Base-by-base conservation (phyloP, 805 yeast species). In the Candida sonorensis region DNA sequence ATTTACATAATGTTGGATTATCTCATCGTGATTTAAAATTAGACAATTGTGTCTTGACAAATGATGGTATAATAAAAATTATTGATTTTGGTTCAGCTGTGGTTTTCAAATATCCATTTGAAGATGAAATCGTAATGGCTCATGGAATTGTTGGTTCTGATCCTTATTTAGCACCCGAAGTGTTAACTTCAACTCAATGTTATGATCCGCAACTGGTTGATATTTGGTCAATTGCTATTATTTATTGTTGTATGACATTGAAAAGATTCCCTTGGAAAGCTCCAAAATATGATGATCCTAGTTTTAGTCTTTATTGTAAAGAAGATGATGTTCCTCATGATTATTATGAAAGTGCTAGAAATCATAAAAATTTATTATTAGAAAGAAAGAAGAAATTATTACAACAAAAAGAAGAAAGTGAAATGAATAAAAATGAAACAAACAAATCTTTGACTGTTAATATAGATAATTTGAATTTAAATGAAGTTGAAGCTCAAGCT, bases 221-320 rank as follows among this genome's bases (percentile, higher is more conserved):
- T 58, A 69, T 83, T 20, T 83, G 94, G 94, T 81, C 92, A 5
- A 65, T 81, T 29, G 94, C 85, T 14, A 83, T 83, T 22, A 83
- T 83, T 17, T 83, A 78, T 51, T 83, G 94, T 57, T 83, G 94
- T 59, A 82, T 83, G 90, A 80, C 85, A 43, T 62, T 83, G 38
- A 78, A 82, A 57, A 69, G 88, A 50, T 83, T 83, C 52, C 94
- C 94, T 3, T 83, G 94, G 94, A 83, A 82, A 53, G 82, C 79
- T 2, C 94, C 94, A 10, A 74, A 71, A 44, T 63, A 62, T 12
- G 56, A 74, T 21, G 94, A 83, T 55, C 77, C 79, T 41, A 78
- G 86, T 46, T 83, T 75, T 55, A 71, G 69, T 43, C 59, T 82
- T 20, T 83, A 72, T 49, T 72, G 77, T 30, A 55, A 72, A 67